A percentile compares a stretch with the other conserved stretches of the same genome.
Evolutionary conservation across 345 rosid genomes (phyloP).

Genomic region (Hibiscus tridactylites): DNA sequence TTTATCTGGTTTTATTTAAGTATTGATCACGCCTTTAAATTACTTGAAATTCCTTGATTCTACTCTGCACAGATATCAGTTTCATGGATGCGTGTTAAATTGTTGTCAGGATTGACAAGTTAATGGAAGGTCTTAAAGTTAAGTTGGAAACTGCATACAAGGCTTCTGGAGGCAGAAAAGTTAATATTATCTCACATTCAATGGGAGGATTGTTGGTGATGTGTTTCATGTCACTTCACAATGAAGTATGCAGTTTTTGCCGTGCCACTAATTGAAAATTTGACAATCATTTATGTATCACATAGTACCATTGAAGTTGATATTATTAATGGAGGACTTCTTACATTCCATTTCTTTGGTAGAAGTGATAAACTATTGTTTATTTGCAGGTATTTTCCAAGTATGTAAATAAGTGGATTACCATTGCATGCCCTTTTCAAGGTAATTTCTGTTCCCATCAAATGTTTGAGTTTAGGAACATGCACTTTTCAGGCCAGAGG

Average conservation of each 20-base stretch:
- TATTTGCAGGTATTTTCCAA: conserved; percentile 60
- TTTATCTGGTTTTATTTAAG: background rate
- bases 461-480: background rate
- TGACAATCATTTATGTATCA: conserved; percentile 5
- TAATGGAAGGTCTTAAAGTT: conserved; percentile 49
- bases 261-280: conserved; percentile 5
- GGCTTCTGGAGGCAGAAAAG: conserved; percentile 65
- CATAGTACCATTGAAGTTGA: background rate
- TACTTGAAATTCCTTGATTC: background rate
- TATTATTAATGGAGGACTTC: background rate
- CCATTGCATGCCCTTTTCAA: conserved; percentile 88
- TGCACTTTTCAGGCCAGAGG: background rate
- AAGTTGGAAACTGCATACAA: conserved; percentile 69
- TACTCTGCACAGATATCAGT: background rate
- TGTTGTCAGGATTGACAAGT: conserved; percentile 51
- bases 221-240: conserved; percentile 66
- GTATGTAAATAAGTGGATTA: conserved; percentile 78
- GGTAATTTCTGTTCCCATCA: conserved; percentile 30
- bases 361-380: conserved; percentile 7
- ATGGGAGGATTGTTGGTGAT: conserved; percentile 80
- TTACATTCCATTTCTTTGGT: background rate
- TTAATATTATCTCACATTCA: conserved; percentile 72
- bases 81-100: conserved; percentile 2
- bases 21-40: background rate
- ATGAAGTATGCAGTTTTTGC: conserved; percentile 40